phyloP scores from a whole-genome alignment of 192 early-diverging fungal genomes.

The Coemansia sp. region DNA sequence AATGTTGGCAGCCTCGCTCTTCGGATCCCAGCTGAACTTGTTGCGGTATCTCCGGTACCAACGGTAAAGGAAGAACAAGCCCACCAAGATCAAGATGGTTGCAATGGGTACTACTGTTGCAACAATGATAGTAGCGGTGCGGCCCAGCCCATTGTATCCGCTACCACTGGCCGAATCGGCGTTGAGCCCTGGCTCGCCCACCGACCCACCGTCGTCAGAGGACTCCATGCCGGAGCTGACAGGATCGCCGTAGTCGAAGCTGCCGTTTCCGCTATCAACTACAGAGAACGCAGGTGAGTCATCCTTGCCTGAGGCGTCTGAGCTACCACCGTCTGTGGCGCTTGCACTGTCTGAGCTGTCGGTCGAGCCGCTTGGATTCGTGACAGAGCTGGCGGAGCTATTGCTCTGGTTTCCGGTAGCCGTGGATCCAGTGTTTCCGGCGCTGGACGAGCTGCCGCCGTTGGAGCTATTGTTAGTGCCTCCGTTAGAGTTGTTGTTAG shows the following conservation, averaged over 20 bases:
- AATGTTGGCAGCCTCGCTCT: constrained; percentile 37
- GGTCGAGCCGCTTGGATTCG: neutral
- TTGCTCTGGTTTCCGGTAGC: neutral
- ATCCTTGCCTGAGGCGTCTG: neutral
- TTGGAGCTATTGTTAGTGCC: neutral
- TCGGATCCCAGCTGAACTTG: constrained; percentile 39
- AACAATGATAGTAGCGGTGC: constrained; percentile 32
- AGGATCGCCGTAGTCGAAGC: neutral
- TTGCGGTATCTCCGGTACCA: constrained; percentile 41
- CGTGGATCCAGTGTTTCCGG: neutral
- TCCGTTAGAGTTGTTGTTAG: neutral
- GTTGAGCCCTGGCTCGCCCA: neutral
- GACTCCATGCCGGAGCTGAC: neutral
- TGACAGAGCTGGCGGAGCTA: neutral
- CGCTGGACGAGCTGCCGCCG: neutral
- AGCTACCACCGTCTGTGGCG: constrained; percentile 2
- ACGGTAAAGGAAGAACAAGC: constrained; percentile 41
- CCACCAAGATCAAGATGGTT: constrained; percentile 31
- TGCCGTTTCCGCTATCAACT: neutral
- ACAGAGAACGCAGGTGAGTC: constrained; percentile 8
- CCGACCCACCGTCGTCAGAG: neutral
- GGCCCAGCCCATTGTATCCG: constrained; percentile 23
- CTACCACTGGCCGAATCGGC: neutral
- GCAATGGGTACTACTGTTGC: constrained; percentile 29
- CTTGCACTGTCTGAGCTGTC: neutral